Percentiles rank a stretch among this genome's conserved stretches.
phyloP scores from a whole-genome alignment of 371 early-diverging fungal species.

The Apophysomyces elegans region DNA sequence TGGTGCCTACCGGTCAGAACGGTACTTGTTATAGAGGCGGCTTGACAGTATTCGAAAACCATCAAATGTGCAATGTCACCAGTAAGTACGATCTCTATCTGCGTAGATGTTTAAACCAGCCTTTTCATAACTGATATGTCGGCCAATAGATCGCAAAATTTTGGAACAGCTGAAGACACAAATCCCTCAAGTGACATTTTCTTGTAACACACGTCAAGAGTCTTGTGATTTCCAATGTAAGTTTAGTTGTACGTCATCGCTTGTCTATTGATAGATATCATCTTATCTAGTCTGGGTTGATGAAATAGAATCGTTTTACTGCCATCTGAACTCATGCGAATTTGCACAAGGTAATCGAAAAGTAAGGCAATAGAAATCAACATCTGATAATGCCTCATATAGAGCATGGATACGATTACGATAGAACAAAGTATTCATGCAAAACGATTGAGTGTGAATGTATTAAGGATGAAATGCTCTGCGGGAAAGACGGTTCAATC shows the following conservation, averaged over 20 bases:
- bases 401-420: constrained; percentile 55
- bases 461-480: constrained; percentile 74
- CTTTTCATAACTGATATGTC: constrained; percentile 6
- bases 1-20: constrained; percentile 76
- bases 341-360: constrained; percentile 55
- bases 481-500: constrained; percentile 79
- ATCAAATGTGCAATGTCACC: constrained; percentile 88
- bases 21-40: constrained; percentile 88
- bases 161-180: constrained; percentile 63
- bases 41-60: constrained; percentile 75
- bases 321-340: constrained; percentile 67
- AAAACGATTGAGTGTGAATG: constrained; percentile 73
- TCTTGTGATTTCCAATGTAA: constrained; percentile 74
- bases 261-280: background rate
- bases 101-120: too few species aligned
- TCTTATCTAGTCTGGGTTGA: constrained; percentile 71
- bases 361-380: too few species aligned
- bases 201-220: constrained; percentile 56
- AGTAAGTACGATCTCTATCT: constrained; percentile 56
- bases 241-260: constrained; percentile 13
- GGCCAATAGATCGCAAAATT: constrained; percentile 55
- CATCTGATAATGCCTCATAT: background rate
- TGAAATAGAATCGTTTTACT: constrained; percentile 79
- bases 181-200: constrained; percentile 74
- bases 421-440: constrained; percentile 64